Evolutionary conservation across 2,329 filamentous ascomycete species (phyloP), one percentile per base, ranked within the genome.

Genomic region (Trichoderma sp.): DNA sequence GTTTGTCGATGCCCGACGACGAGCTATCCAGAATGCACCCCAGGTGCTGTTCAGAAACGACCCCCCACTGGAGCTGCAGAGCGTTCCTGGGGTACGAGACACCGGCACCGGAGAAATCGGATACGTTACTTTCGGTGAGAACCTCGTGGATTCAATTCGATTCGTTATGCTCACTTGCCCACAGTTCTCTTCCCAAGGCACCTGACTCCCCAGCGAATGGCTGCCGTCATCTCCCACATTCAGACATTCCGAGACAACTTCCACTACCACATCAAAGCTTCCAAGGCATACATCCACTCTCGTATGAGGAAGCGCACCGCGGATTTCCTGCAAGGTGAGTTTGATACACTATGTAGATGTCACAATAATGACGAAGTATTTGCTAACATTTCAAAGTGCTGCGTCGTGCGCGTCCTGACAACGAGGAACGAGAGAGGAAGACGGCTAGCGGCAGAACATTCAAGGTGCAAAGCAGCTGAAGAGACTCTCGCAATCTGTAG

Each of bases 231-330:
- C 75, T 97, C 94, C 61, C 96, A 99, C 80, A 98, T 99, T 76
- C 96, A 99, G 83, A 99, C 96, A 16, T 99, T 99, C 92, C 92
- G 96, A 74, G 96, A 99, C 79, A 99, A 99, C 82, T 99, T 99
- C 86, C 96, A 99, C 81, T 99, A 99, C 81, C 96, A 99, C 82
- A 99, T 99, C 83, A 99, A 99, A 83, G 96, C 96, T 34, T 97
- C 94, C 71, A 99, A 99, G 86, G 96, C 96, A 65, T 99, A 97
- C 78, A 99, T 99, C 73, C 96, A 99, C 86, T 96, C 94, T 39
- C 89, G 96, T 77, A 99, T 99, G 96, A 90, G 96, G 79, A 93
- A 95, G 84, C 89, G 96, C 80, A 99, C 96, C 11, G 96, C 96
- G 60, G 96, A 99, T 80, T 99, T 99, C 84, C 89, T 99, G 69